These are phyloP conservation scores for Dothiorella sarmentorum DNA, from an alignment of 2,329 filamentous ascomycete genomes.

Conservation along the genomic window DNA sequence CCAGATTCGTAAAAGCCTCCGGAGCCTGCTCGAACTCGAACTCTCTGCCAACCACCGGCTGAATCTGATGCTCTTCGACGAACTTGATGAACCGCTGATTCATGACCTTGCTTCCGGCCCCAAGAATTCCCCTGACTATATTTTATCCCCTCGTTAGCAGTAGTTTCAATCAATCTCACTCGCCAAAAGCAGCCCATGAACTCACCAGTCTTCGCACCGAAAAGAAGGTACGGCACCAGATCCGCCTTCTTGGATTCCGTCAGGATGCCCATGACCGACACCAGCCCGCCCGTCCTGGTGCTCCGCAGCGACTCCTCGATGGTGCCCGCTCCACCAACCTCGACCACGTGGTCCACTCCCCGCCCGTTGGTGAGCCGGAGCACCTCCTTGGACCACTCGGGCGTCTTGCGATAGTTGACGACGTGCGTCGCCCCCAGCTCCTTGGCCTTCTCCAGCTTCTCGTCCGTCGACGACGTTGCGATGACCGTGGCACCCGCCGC, in stretches of 20 bases:
- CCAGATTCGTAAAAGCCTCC: slow-evolving; percentile 24
- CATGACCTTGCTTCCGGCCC: slow-evolving; percentile 22
- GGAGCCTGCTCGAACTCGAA: slow-evolving; percentile 23
- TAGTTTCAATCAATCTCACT: background rate
- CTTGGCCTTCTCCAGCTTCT: slow-evolving; percentile 43
- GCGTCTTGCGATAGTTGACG: slow-evolving; percentile 50
- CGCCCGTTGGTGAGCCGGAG: slow-evolving; percentile 42
- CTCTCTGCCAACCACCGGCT: slow-evolving; percentile 24
- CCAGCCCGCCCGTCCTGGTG: slow-evolving; percentile 45
- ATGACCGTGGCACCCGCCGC: slow-evolving; percentile 46
- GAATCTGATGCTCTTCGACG: slow-evolving; percentile 23
- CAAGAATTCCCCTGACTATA: background rate
- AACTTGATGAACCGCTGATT: slow-evolving; percentile 24
- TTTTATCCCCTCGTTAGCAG: background rate
- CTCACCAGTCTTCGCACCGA: slow-evolving; percentile 24
- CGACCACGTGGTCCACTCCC: slow-evolving; percentile 44
- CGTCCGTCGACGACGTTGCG: slow-evolving; percentile 50
- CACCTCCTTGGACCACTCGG: slow-evolving; percentile 47
- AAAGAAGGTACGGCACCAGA: slow-evolving; percentile 21
- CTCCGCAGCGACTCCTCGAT: slow-evolving; percentile 46
- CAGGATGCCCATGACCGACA: slow-evolving; percentile 47
- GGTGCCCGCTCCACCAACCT: slow-evolving; percentile 42
- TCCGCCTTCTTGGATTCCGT: slow-evolving; percentile 18
- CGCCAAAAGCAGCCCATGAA: too few relatives aligned
- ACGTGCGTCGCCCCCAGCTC: slow-evolving; percentile 43